A percentile compares a stretch with the other conserved stretches of the same genome.
Conservation (phyloP, 257 asterid genomes). For the Fraxinus excelsior region DNA sequence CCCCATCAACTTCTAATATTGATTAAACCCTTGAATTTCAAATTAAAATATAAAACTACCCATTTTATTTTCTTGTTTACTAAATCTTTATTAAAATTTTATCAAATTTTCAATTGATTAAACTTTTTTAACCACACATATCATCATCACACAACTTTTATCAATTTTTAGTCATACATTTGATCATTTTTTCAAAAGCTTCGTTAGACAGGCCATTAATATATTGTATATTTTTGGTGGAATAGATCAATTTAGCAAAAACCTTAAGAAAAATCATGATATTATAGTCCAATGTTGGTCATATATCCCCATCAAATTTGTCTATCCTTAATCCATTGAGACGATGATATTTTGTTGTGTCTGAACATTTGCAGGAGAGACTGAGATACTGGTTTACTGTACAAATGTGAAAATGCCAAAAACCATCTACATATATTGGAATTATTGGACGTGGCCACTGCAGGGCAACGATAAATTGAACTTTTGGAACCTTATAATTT, state of each 20-base stretch:
- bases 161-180: too few species aligned
- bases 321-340: constrained; percentile 17
- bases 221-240: too few species aligned
- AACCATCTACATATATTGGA: constrained; percentile 24
- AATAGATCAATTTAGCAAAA: neutral
- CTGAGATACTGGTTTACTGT: neutral
- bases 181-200: too few species aligned
- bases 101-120: too few species aligned
- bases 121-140: too few species aligned
- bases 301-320: constrained; percentile 3
- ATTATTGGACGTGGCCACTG: constrained; percentile 29
- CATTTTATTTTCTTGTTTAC: too few species aligned
- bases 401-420: neutral
- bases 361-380: neutral
- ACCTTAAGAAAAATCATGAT: constrained; percentile 27
- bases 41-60: too few species aligned
- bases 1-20: neutral
- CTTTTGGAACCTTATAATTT: constrained; percentile 23
- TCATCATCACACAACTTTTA: too few species aligned
- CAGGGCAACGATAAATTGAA: constrained; percentile 24
- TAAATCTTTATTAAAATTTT: too few species aligned
- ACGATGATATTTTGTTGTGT: constrained; percentile 22
- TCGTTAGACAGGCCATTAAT: too few species aligned
- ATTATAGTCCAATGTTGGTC: constrained; percentile 16
- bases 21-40: neutral